These are phyloP conservation scores for Penicillium sp. DNA, from an alignment of 2,329 filamentous ascomycete genomes.

Conservation along the genomic window DNA sequence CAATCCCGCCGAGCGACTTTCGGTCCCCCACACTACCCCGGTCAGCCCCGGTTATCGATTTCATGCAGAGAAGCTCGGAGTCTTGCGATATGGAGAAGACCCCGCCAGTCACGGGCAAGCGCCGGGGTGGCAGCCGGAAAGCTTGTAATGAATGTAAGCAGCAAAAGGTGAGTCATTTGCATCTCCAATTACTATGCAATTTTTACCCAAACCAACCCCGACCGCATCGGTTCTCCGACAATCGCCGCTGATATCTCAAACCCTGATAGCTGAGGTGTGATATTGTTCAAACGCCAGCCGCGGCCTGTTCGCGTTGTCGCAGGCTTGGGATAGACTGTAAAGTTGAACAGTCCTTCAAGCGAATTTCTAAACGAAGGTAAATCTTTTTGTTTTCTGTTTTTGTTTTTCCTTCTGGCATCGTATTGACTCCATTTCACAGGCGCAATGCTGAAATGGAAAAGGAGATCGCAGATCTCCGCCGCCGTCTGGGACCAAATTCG, in stretches of 20 bases:
- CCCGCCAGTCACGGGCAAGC: conserved; percentile 49
- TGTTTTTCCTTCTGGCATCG: background rate
- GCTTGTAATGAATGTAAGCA: conserved; percentile 68
- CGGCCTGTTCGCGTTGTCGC: conserved; percentile 59
- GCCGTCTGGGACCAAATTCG: conserved; percentile 40
- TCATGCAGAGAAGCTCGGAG: conserved; percentile 33
- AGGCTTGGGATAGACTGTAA: conserved; percentile 62
- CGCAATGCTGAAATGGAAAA: conserved; percentile 63
- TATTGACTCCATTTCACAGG: conserved; percentile 35
- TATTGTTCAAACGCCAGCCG: conserved; percentile 62
- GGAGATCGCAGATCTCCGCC: conserved; percentile 51
- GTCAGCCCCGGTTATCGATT: conserved; percentile 30
- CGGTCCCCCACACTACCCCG: conserved; percentile 35
- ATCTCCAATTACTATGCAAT: conserved; percentile 6
- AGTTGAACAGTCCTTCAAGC: conserved; percentile 65
- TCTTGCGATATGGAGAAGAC: conserved; percentile 40
- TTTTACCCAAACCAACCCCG: background rate
- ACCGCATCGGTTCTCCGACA: background rate
- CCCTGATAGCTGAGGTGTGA: conserved; percentile 59
- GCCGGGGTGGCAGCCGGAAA: conserved; percentile 45
- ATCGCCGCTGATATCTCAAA: conserved; percentile 15
- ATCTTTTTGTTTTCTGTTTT: background rate
- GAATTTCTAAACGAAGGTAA: conserved; percentile 59
- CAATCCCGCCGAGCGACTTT: conserved; percentile 37
- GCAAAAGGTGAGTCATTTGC: conserved; percentile 56